Base-by-base conservation (phyloP, 352 stramenopile genomes). In the Globisporangium nagaii region DNA sequence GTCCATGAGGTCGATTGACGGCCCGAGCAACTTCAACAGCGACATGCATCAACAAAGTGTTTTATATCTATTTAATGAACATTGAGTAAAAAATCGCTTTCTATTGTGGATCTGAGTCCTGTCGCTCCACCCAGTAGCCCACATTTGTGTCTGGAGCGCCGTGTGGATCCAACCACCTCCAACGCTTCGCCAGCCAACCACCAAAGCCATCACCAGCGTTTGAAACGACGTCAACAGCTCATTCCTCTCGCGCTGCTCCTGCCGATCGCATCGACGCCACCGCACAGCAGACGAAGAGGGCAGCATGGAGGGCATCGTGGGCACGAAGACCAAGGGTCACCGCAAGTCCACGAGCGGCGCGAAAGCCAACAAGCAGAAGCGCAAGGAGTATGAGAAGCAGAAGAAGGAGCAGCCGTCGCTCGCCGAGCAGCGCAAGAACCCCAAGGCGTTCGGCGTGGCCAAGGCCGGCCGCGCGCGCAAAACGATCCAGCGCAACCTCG, bases 401-500 rank as follows among this genome's bases (percentile, higher is more conserved):
- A 79, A 82, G 53, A 77, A 86, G 51, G 82, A 87, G 53, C 76
- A 87, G 64, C 79, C 78, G 53, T 90, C 79, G 53, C 68, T 87
- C 12, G 79, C 88, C 22, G 92, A 97, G 65, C 83, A 98, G 58
- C 86, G 95, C 48, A 95, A 98, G 75, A 99, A 99, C 66, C 80
- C 83, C 49, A 96, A 97, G 56, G 98, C 98, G 1, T 99, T 99
- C 69, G 81, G 79, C 36, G 97, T 99, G 10, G 76, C 96, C 48
- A 99, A 99, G 63, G 89, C 97, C 44, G 91, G 90, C 11, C 80
- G 91, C 2, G 98, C 97, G 6, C 90, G 98, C 66, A 95, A 97
- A 47, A 97, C 73, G 28, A 96, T 98, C 56, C 97, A 99, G 83
- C 88, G 97, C 53, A 99, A 99, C 56, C 69, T 99, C 15, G 97